Conservation (phyloP, 2,329 filamentous ascomycete genomes). For the Diplodia intermedia region DNA sequence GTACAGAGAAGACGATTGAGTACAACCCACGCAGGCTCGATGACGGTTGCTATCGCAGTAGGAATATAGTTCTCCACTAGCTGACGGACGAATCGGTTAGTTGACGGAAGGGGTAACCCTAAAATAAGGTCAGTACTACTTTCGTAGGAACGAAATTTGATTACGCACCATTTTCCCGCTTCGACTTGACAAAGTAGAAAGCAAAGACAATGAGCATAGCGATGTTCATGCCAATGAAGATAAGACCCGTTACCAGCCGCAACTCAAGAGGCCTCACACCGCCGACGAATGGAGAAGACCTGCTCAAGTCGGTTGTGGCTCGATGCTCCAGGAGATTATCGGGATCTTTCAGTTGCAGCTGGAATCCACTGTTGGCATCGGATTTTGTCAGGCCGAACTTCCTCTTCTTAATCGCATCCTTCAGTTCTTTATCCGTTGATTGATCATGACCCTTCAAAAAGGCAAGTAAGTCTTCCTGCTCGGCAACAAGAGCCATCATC, state of each 20-base stretch:
- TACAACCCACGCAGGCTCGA: conserved; percentile 65
- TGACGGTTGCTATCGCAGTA: conserved; percentile 60
- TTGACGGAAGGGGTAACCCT: conserved; percentile 50
- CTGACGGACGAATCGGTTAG: conserved; percentile 48
- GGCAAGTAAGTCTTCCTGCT: conserved; percentile 38
- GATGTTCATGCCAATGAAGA: conserved; percentile 36
- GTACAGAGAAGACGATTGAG: conserved; percentile 62
- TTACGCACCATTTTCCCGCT: conserved; percentile 33
- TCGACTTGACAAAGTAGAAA: conserved; percentile 36
- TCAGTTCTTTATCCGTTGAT: conserved; percentile 36
- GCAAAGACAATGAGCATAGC: conserved; percentile 35
- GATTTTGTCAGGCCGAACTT: conserved; percentile 37
- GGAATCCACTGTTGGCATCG: conserved; percentile 30
- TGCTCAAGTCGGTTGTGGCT: neutral
- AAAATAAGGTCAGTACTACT: conserved; percentile 9
- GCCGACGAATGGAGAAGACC: neutral
- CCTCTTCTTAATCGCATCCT: conserved; percentile 34
- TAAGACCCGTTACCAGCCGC: conserved; percentile 34
- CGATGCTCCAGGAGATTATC: neutral
- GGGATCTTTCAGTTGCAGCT: conserved; percentile 1
- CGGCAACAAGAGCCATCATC: conserved; percentile 45
- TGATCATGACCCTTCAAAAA: conserved; percentile 40
- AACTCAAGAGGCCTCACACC: conserved; percentile 39
- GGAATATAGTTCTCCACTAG: conserved; percentile 60
- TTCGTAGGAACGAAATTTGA: neutral